Conservation (phyloP, 345 rosid genomes). For the Sonneratia caseolaris region DNA sequence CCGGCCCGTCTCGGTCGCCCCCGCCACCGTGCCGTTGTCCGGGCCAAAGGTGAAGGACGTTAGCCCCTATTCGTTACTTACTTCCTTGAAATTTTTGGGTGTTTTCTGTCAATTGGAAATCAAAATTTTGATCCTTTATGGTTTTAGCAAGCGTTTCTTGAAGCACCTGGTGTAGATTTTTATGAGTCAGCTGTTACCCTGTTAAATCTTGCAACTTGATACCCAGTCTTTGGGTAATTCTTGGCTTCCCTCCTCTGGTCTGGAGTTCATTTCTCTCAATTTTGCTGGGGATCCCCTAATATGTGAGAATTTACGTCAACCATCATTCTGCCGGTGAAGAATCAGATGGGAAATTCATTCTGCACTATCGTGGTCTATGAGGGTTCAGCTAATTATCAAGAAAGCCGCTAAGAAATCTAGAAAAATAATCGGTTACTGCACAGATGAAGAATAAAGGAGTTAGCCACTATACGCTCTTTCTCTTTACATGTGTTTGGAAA, state of each 20-base stretch:
- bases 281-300: background rate
- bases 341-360: background rate
- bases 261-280: background rate
- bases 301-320: background rate
- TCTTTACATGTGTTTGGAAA: background rate
- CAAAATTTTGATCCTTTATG: background rate
- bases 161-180: background rate
- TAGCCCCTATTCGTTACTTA: background rate
- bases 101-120: background rate
- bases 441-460: background rate
- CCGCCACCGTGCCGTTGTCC: conserved; percentile 5
- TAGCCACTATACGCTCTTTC: background rate
- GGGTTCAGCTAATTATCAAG: no score
- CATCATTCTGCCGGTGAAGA: background rate
- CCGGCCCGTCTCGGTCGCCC: conserved; percentile 5
- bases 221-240: background rate
- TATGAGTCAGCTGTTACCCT: background rate
- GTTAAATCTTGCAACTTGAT: background rate
- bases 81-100: background rate
- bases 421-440: no score
- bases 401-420: background rate
- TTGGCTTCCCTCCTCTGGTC: background rate
- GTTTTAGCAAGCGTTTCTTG: background rate
- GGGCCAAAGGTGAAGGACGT: conserved; percentile 11
- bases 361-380: no score